These are phyloP conservation scores for Boechera retrofracta DNA, from an alignment of 345 rosid species.

Conservation along the genomic window DNA sequence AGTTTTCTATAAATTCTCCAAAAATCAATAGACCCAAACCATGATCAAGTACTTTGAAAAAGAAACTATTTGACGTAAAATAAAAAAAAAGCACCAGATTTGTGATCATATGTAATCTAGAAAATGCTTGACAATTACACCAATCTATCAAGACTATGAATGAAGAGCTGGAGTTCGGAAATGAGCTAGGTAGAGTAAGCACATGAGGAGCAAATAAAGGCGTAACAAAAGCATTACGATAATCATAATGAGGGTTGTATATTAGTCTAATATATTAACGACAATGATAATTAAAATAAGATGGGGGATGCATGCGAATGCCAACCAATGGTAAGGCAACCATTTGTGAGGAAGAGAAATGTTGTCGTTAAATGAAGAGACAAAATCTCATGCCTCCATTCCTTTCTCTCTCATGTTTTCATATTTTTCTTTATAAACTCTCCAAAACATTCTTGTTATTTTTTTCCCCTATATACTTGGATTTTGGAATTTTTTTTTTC, in stretches of 20 bases:
- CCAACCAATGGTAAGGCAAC: conserved; percentile 58
- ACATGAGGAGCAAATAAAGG: conserved; percentile 40
- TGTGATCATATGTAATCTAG: not conserved
- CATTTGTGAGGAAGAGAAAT: conserved; percentile 45
- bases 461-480: not conserved
- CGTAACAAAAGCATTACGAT: conserved; percentile 14
- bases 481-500: not conserved
- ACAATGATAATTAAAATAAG: conserved; percentile 38
- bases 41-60: too few species aligned
- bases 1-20: not conserved
- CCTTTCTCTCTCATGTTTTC: conserved; percentile 21
- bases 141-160: not conserved
- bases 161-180: conserved; percentile 5
- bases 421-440: not conserved
- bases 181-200: not conserved
- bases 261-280: conserved; percentile 28
- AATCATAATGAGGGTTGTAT: conserved; percentile 30
- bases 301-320: conserved; percentile 46
- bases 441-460: not conserved
- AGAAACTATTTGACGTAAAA: not conserved
- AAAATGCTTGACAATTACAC: not conserved
- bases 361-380: conserved; percentile 67
- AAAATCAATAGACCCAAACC: not conserved
- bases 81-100: too few species aligned
- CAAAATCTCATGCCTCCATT: conserved; percentile 50